Conservation (phyloP, 257 asterid species). For the Anisodus acutangulus region DNA sequence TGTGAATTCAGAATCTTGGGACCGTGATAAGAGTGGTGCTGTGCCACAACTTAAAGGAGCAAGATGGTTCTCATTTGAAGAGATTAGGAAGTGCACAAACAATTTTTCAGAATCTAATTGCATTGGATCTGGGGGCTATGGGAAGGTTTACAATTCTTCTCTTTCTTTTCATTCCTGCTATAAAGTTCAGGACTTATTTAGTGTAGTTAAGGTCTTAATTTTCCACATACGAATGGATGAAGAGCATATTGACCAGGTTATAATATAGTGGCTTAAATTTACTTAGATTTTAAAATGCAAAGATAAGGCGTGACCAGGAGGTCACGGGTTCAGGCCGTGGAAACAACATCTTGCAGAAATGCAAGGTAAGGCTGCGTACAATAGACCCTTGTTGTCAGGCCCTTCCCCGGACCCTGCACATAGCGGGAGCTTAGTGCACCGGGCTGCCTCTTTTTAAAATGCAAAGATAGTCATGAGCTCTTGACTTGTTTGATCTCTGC, state of each 20-base stretch:
- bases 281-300: not conserved
- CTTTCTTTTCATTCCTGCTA: not conserved
- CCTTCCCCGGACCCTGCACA: too few species aligned
- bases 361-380: too few species aligned
- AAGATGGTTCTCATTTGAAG: constrained; percentile 78
- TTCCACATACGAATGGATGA: constrained; percentile 7
- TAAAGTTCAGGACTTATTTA: constrained; percentile 13
- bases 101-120: constrained; percentile 77
- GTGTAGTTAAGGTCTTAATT: not conserved
- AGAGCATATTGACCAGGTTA: not conserved
- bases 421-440: too few species aligned
- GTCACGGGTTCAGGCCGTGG: too few species aligned
- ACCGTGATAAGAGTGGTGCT: constrained; percentile 62
- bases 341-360: too few species aligned
- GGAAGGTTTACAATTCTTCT: constrained; percentile 59
- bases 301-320: too few species aligned
- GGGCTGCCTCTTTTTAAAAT: too few species aligned
- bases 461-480: constrained; percentile 8
- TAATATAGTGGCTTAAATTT: constrained; percentile 5
- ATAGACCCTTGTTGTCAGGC: too few species aligned
- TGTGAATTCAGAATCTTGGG: constrained; percentile 71
- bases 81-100: constrained; percentile 62
- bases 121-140: constrained; percentile 86
- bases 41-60: constrained; percentile 92
- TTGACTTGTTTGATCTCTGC: not conserved